A percentile compares a stretch with the other conserved stretches of the same genome.
These are phyloP conservation scores for Nakazawaea ambrosiae DNA, from an alignment of 805 yeast species.

Conservation along the genomic window DNA sequence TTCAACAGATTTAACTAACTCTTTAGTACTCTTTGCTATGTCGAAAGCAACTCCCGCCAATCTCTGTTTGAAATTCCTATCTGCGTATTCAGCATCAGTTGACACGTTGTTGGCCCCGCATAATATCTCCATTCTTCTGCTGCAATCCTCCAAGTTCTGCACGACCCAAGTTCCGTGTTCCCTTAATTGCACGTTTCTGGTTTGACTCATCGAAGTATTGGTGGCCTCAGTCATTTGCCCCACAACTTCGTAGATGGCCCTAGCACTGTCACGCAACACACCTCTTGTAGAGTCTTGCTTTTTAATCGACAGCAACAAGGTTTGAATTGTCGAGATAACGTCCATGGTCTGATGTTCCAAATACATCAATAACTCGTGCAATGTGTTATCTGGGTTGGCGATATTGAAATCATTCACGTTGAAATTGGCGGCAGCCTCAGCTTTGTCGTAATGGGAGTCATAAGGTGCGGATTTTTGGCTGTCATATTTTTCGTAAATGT, in stretches of 20 bases:
- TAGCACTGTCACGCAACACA: slow-evolving; percentile 62
- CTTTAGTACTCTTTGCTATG: slow-evolving; percentile 93
- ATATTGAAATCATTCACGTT: slow-evolving; percentile 73
- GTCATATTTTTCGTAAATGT: too few species aligned
- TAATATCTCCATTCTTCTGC: slow-evolving; percentile 70
- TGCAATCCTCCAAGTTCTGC: slow-evolving; percentile 77
- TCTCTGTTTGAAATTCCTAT: slow-evolving; percentile 84
- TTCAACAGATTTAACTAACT: slow-evolving; percentile 90
- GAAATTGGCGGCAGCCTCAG: slow-evolving; percentile 49
- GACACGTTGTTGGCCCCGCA: slow-evolving; percentile 36
- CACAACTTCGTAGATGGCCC: slow-evolving; percentile 72
- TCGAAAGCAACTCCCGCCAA: slow-evolving; percentile 95
- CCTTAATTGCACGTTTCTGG: slow-evolving; percentile 74
- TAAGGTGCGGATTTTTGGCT: slow-evolving; percentile 14
- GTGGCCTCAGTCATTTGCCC: slow-evolving; percentile 88
- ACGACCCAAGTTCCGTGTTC: slow-evolving; percentile 93
- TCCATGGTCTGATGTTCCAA: slow-evolving; percentile 91
- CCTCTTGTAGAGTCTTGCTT: slow-evolving; percentile 72
- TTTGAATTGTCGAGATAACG: slow-evolving; percentile 85
- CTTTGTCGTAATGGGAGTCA: slow-evolving; percentile 37
- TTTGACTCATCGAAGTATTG: slow-evolving; percentile 78
- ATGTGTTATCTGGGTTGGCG: slow-evolving; percentile 81
- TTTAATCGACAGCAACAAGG: slow-evolving; percentile 68
- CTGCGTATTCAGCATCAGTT: slow-evolving; percentile 63
- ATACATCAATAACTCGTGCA: slow-evolving; percentile 75